Conservation (phyloP, 202 grass and related monocot genomes). For the Schoenoplectus tabernaemontani region DNA sequence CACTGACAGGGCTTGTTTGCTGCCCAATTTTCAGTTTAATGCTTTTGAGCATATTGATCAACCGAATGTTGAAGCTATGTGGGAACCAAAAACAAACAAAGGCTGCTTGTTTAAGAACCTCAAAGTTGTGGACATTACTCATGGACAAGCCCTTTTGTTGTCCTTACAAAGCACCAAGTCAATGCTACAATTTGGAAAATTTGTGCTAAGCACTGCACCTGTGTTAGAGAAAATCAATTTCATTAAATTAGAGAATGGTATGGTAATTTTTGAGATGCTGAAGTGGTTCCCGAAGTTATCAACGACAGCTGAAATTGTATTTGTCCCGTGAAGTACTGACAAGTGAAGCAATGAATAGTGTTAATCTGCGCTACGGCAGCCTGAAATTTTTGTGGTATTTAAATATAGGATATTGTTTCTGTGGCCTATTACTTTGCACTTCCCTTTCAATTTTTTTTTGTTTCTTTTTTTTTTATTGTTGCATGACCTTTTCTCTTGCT, state of each 20-base stretch:
- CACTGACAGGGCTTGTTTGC: neutral
- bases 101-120: conserved; percentile 26
- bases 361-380: neutral
- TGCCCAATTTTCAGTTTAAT: neutral
- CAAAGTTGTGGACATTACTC: neutral
- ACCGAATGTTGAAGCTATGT: conserved; percentile 1
- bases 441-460: neutral
- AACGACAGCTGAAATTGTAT: neutral
- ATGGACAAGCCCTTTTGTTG: neutral
- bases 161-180: neutral
- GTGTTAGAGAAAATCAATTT: neutral
- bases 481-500: neutral
- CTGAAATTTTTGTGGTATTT: neutral
- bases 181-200: conserved; percentile 24
- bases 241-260: neutral
- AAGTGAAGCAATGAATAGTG: neutral
- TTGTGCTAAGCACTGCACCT: conserved; percentile 26
- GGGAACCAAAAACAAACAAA: conserved; percentile 14
- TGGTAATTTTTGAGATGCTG: neutral
- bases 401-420: neutral
- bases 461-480: neutral
- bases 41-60: neutral
- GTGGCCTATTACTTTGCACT: neutral
- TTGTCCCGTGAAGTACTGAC: too few species aligned
- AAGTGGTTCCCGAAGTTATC: neutral